phyloP scores from a whole-genome alignment of 1,139 yeast genomes.

The Sugiyamaella grinbergsii region DNA sequence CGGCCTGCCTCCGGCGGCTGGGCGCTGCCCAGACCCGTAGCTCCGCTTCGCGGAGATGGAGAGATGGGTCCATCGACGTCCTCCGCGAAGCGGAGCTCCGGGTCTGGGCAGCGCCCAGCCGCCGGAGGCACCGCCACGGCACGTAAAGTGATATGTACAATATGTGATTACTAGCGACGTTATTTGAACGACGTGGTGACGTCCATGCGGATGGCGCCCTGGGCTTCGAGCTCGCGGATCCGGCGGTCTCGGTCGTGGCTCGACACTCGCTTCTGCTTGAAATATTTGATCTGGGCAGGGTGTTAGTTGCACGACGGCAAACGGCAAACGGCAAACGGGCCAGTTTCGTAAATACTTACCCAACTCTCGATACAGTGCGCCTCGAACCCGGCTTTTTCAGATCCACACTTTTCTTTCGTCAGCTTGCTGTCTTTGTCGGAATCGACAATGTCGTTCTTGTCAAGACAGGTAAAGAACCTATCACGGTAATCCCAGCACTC shows the following conservation, averaged over 20 bases:
- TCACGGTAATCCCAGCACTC: constrained; percentile 73
- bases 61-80: neutral
- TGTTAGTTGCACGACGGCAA: constrained; percentile 2
- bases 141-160: constrained; percentile 8
- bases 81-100: constrained; percentile 5
- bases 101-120: constrained; percentile 6
- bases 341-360: too few species aligned
- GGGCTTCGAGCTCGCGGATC: constrained; percentile 54
- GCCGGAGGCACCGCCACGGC: neutral
- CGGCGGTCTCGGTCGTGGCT: constrained; percentile 57
- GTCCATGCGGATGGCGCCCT: constrained; percentile 47
- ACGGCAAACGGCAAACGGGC: neutral
- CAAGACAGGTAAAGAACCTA: constrained; percentile 58
- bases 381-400: constrained; percentile 52
- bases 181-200: constrained; percentile 30
- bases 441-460: constrained; percentile 54
- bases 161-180: constrained; percentile 1
- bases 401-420: constrained; percentile 46
- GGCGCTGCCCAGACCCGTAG: constrained; percentile 1
- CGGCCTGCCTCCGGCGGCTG: constrained; percentile 1
- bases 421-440: constrained; percentile 38
- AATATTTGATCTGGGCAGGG: constrained; percentile 49
- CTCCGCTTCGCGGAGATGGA: constrained; percentile 1
- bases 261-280: constrained; percentile 64
- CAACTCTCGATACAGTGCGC: constrained; percentile 64